Percentiles rank a stretch among this genome's conserved stretches.
These are phyloP conservation scores for Yarrowia sp. DNA, from an alignment of 805 yeast species.

Conservation along the genomic window DNA sequence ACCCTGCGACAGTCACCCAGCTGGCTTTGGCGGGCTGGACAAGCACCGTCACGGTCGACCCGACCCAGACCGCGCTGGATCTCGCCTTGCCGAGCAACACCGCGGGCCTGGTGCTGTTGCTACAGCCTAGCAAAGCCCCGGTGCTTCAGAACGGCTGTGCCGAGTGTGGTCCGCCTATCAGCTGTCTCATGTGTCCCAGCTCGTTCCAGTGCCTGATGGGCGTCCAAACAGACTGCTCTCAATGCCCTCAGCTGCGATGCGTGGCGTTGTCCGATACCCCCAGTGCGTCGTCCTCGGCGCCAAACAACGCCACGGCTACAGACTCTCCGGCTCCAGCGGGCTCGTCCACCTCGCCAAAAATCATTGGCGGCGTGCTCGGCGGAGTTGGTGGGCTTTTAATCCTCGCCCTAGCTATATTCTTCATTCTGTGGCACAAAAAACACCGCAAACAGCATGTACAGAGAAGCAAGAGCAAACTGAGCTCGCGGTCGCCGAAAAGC, in stretches of 20 bases:
- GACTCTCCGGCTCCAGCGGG: neutral
- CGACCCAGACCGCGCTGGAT: constrained; percentile 4
- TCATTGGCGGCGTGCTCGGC: constrained; percentile 18
- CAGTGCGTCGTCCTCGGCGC: neutral
- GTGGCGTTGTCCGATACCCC: neutral
- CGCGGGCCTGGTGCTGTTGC: constrained; percentile 5
- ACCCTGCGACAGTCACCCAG: neutral
- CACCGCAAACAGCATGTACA: neutral
- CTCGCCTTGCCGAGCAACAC: neutral
- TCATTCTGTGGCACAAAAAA: neutral
- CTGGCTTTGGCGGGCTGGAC: neutral
- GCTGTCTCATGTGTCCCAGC: constrained; percentile 10
- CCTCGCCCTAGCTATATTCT: neutral
- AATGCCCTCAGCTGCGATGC: neutral
- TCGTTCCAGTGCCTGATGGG: constrained; percentile 22
- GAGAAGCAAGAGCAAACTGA: neutral
- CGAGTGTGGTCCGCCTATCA: constrained; percentile 11
- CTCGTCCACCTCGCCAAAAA: neutral
- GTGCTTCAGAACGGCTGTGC: constrained; percentile 3
- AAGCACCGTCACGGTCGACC: neutral
- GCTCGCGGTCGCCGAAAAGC: neutral
- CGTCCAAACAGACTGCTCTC: constrained; percentile 2
- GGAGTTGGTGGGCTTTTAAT: constrained; percentile 6
- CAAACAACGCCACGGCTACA: neutral
- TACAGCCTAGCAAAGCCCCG: neutral